phyloP scores from a whole-genome alignment of 2,329 filamentous ascomycete species.

The Lasiodiplodia citricola region DNA sequence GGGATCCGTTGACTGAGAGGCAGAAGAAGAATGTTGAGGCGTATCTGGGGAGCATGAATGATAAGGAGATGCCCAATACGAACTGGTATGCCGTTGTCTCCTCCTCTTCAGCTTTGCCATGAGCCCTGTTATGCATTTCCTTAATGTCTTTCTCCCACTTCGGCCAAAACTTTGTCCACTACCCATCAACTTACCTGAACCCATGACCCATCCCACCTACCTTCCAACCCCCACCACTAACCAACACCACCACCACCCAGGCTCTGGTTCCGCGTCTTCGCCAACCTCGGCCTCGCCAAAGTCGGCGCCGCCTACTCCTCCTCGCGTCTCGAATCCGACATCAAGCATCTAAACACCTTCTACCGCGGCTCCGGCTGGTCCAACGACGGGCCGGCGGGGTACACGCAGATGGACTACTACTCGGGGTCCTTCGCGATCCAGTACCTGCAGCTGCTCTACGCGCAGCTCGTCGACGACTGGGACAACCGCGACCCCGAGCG shows the following conservation, averaged over 20 bases:
- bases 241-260: constrained; percentile 49
- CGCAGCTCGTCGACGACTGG: constrained; percentile 68
- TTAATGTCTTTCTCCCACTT: too few relatives aligned
- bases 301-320: constrained; percentile 75
- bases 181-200: background rate
- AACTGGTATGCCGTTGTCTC: constrained; percentile 58
- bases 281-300: constrained; percentile 77
- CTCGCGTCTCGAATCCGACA: constrained; percentile 72
- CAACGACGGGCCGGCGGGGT: constrained; percentile 78
- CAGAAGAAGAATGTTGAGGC: constrained; percentile 70
- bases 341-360: constrained; percentile 79
- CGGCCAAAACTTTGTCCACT: background rate
- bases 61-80: constrained; percentile 71
- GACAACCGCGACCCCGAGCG: constrained; percentile 62
- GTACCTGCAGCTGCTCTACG: constrained; percentile 77
- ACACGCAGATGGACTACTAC: constrained; percentile 87
- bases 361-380: constrained; percentile 84
- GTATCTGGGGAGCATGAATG: constrained; percentile 80
- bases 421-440: constrained; percentile 83
- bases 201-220: constrained; percentile 31
- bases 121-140: background rate
- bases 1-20: constrained; percentile 66
- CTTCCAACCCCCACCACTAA: constrained; percentile 53
- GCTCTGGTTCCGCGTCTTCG: constrained; percentile 84
- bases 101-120: background rate